A percentile compares a stretch with the other conserved stretches of the same genome.
These are phyloP conservation scores for Tetradesmus obliquus DNA, from an alignment of 139 green algal species.

Conservation along the genomic window DNA sequence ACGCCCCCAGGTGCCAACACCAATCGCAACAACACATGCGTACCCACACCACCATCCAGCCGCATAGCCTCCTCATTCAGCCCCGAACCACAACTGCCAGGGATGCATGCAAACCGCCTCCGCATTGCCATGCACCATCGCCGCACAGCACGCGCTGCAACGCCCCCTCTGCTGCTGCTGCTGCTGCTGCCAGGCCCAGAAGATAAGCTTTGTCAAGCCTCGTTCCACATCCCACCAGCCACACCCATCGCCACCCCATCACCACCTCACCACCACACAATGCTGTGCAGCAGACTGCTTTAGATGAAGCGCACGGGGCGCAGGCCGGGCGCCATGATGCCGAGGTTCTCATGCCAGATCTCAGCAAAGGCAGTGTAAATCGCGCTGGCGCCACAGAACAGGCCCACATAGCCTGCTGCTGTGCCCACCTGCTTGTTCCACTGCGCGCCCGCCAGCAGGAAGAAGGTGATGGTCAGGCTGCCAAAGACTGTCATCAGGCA, in stretches of 20 bases:
- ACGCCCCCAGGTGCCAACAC: not conserved
- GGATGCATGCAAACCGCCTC: not conserved
- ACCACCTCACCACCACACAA: not conserved
- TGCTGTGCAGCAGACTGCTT: not conserved
- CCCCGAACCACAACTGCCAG: not conserved
- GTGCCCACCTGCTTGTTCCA: constrained; percentile 37
- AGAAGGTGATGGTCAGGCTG: constrained; percentile 70
- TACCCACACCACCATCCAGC: not conserved
- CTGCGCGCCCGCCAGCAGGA: constrained; percentile 64
- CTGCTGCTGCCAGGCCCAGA: not conserved
- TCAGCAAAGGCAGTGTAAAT: constrained; percentile 74
- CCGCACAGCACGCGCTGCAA: not conserved
- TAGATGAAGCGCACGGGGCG: constrained; percentile 47
- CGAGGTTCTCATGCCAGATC: constrained; percentile 64
- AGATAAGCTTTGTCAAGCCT: not conserved
- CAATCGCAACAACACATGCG: not conserved
- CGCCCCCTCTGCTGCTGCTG: not conserved
- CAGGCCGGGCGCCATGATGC: constrained; percentile 28
- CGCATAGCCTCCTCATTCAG: too few relatives aligned
- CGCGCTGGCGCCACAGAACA: constrained; percentile 67
- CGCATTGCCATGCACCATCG: not conserved
- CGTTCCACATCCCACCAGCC: not conserved
- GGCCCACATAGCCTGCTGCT: constrained; percentile 71
- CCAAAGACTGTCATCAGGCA: constrained; percentile 64
- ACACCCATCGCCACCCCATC: not conserved